Evolutionary conservation across 352 stramenopile genomes (phyloP), one percentile per base, ranked within the genome.

Genomic region (Pythium rishiriense): DNA sequence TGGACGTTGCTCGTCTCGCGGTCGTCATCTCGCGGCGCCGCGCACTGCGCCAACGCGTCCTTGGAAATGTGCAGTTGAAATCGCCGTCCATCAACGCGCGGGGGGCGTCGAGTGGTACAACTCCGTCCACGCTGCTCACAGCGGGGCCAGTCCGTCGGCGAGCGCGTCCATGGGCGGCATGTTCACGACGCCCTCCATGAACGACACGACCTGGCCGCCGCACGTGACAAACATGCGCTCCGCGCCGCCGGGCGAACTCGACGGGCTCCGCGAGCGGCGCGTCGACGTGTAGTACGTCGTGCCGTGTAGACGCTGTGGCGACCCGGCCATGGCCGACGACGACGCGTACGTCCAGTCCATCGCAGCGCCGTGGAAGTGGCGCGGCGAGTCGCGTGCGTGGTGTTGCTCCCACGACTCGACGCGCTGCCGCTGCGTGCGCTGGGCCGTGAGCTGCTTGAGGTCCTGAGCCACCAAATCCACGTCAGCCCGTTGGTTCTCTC

Each of bases 151-250:
- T 50, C 54, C 51, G 39, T 87, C 78, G 35, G 79, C 53, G 47
- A 78, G 41, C 29, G 70, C 80, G 52, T 88, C 83, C 48, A 81
- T 75, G 33, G 74, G 68, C 17, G 83, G 83, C 66, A 82, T 78
- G 57, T 94, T 94, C 39, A 91, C 78, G 41, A 94, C 85, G 47
- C 85, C 85, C 21, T 91, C 85, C 81, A 94, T 89, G 58, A 94
- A 89, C 46, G 78, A 90, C 54, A 94, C 81, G 33, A 92, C 74
- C 53, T 94, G 85, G 1, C 85, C 85, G 22, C 85, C 81, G 37
- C 71, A 91, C 25, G 85, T 94, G n/a, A 94, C 74, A 52, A 91
- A 90, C 76, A 92, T 89, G 54, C 82, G 84, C 59, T 88, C 79
- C 6, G 64, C 64, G 41, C 62, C 66, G 15, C 21, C 63, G 4